phyloP scores from a whole-genome alignment of 75 land plant genomes.

The Picea sitchensis region DNA sequence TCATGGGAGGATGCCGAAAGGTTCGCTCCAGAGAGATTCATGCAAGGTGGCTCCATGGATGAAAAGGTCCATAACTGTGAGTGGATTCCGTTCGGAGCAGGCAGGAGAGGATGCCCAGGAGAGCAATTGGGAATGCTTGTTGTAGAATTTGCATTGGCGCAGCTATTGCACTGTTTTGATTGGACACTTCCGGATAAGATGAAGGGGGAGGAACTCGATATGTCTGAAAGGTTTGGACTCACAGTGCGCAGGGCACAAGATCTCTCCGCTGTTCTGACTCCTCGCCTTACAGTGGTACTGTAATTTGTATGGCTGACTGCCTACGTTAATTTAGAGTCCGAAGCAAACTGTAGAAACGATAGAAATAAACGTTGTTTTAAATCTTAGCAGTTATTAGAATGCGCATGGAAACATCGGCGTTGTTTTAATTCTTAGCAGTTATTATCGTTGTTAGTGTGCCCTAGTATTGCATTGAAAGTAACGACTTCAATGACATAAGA shows the following conservation, averaged over 20 bases:
- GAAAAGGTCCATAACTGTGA: slow-evolving; percentile 15
- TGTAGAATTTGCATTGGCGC: neutral
- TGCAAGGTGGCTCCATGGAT: neutral
- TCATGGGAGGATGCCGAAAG: slow-evolving; percentile 32
- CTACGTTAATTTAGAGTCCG: no score
- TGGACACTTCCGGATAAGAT: neutral
- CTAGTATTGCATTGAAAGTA: no score
- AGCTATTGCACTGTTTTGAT: slow-evolving; percentile 16
- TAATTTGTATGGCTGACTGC: no score
- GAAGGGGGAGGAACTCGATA: neutral
- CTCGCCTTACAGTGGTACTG: no score
- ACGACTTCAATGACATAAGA: no score
- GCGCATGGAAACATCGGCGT: no score
- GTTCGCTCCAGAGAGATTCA: slow-evolving; percentile 36
- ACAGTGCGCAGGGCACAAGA: neutral
- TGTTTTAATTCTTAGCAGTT: no score
- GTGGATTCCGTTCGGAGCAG: slow-evolving; percentile 29
- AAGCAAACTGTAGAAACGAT: no score
- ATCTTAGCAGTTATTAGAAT: no score
- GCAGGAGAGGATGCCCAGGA: slow-evolving; percentile 26
- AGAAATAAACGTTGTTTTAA: no score
- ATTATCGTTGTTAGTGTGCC: no score
- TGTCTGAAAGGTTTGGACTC: slow-evolving; percentile 6
- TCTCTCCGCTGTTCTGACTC: no score
- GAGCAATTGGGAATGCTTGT: neutral